Base-by-base conservation (phyloP, 306 rosid species). In the Geum urbanum region DNA sequence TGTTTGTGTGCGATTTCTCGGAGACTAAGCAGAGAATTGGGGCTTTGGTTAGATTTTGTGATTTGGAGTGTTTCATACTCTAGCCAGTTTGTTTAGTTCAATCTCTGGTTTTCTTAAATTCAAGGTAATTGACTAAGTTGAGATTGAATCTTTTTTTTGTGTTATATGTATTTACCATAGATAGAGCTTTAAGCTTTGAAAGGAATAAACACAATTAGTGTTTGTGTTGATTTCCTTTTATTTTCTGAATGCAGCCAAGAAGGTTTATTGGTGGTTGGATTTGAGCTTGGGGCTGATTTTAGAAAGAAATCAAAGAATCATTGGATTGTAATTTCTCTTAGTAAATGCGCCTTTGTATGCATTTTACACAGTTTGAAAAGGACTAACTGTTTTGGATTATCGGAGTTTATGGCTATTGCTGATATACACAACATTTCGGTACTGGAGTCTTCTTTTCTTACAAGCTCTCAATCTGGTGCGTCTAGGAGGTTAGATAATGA, bases 401-500 rank as follows among this genome's bases (percentile, higher is more conserved):
- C 50, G 76, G 46, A 80, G 27, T 27, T 27, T 27, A 87, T 95
- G 99, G 96, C 99, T 66, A 77, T 91, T 86, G 95, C 97, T 76
- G 96, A 96, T 68, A 67, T 86, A 58, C 97, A 91, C 58, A 86
- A 84, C 69, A 88, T 83, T 71, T 75, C 95, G 66, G 88, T 81
- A 84, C 79, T 87, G 9, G 96, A 94, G 46, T 78, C 97, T 74
- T 80, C 89, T 10, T 84, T 88, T 70, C 86, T 81, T 37, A 79
- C 95, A 79, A 96, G 87, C 12, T 84, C 98, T 70, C 92, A 72
- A 63, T 79, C 94, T 70, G 83, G 76, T 62, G 76, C 86, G 27
- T 72, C 96, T 35, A 82, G 85, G 71, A 80, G 67, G 77, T 72
- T 74, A 39, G 84, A 78, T 3, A 83, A 91, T 69, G 96, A 81